phyloP scores from a whole-genome alignment of 768 basidiomycete species.

The Suillus americanus region DNA sequence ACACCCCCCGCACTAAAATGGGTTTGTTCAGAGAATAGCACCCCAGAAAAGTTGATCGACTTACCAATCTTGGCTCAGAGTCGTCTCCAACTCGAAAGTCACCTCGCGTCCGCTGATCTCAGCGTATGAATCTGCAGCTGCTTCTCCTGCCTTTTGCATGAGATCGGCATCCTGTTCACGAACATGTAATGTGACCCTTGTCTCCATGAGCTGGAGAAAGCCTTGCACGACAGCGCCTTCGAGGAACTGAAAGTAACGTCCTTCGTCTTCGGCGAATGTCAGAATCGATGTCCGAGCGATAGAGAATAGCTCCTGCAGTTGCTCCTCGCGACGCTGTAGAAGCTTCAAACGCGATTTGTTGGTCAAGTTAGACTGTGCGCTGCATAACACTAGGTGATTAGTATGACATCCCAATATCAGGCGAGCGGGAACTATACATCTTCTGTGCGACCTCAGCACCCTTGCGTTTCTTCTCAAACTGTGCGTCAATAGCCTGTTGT shows the following conservation, averaged over 20 bases:
- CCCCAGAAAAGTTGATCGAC: slow-evolving; percentile 20
- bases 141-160: slow-evolving; percentile 61
- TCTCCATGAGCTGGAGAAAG: slow-evolving; percentile 79
- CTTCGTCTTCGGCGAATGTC: slow-evolving; percentile 61
- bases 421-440: slow-evolving; percentile 59
- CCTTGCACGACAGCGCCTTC: slow-evolving; percentile 86
- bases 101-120: slow-evolving; percentile 75
- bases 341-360: slow-evolving; percentile 94
- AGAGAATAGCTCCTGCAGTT: slow-evolving; percentile 85
- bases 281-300: slow-evolving; percentile 64
- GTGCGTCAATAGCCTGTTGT: slow-evolving; percentile 89
- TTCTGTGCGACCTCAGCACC: slow-evolving; percentile 92
- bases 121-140: slow-evolving; percentile 66
- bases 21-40: not conserved
- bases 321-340: slow-evolving; percentile 88
- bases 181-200: slow-evolving; percentile 61
- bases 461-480: slow-evolving; percentile 95
- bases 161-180: slow-evolving; percentile 66
- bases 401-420: not conserved
- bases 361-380: slow-evolving; percentile 92
- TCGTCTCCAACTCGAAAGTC: slow-evolving; percentile 56
- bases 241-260: slow-evolving; percentile 78
- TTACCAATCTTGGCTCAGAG: slow-evolving; percentile 68
- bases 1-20: slow-evolving; percentile 77
- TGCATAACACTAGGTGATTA: slow-evolving; percentile 28